Conservation (phyloP, 176 grass and related monocot genomes). For the Aegilops speltoides region DNA sequence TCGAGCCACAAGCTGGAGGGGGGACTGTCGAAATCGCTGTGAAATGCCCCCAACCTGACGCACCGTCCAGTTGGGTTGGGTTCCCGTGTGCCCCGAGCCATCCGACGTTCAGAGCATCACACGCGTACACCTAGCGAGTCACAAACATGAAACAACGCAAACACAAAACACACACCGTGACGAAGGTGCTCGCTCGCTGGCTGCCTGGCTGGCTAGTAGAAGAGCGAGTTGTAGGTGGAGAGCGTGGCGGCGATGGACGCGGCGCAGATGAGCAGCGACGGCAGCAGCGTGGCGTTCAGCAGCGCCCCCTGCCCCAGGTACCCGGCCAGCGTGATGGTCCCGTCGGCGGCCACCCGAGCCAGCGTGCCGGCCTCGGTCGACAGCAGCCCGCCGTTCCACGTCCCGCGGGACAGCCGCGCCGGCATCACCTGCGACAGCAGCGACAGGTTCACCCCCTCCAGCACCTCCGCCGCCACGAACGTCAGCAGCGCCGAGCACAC, state of each 20-base stretch:
- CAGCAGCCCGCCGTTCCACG: conserved; percentile 14
- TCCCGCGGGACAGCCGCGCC: conserved; percentile 5
- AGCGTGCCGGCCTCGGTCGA: conserved; percentile 16
- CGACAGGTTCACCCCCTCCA: conserved; percentile 21
- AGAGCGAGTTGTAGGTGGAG: conserved; percentile 1
- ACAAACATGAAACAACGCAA: too few species aligned
- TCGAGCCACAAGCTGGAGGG: too few species aligned
- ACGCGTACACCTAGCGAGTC: too few species aligned
- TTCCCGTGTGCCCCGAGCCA: too few species aligned
- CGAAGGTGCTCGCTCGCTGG: too few species aligned
- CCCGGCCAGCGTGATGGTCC: not conserved
- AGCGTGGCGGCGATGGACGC: not conserved
- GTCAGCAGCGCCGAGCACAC: conserved; percentile 21
- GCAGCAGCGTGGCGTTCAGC: not conserved
- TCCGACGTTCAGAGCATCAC: too few species aligned
- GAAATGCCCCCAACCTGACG: too few species aligned
- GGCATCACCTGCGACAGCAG: conserved; percentile 22
- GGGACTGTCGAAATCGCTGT: too few species aligned
- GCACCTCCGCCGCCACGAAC: conserved; percentile 7
- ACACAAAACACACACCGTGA: too few species aligned
- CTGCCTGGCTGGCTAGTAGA: not conserved
- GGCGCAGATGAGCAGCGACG: not conserved
- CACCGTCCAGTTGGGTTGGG: too few species aligned
- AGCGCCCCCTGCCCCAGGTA: not conserved
- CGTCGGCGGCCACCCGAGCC: conserved; percentile 1